Evolutionary conservation across 1,284 basidiomycete genomes (phyloP).

Genomic region (Pulveroboletus sp.): DNA sequence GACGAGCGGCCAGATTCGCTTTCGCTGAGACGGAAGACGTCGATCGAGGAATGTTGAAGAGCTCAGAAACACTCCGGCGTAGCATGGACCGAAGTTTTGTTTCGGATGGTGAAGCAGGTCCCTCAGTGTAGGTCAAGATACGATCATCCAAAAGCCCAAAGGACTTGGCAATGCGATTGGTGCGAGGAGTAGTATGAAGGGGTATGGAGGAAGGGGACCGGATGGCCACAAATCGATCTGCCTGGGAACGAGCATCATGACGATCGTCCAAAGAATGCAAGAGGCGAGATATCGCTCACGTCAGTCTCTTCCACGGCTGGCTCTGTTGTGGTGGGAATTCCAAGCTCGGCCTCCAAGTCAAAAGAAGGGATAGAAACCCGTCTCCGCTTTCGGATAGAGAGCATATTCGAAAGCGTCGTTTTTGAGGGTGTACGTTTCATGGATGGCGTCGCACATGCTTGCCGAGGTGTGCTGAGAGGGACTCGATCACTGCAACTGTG

Average conservation of each 20-base stretch:
- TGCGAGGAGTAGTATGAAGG: constrained; percentile 48
- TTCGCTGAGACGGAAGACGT: constrained; percentile 43
- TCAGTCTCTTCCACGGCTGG: constrained; percentile 33
- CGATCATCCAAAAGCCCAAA: constrained; percentile 50
- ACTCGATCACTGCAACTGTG: constrained; percentile 26
- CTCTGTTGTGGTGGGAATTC: constrained; percentile 12
- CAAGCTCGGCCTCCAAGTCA: constrained; percentile 33
- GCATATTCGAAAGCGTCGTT: constrained; percentile 31
- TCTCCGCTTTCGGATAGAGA: constrained; percentile 35
- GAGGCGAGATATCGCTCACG: constrained; percentile 24
- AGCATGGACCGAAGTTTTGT: constrained; percentile 37
- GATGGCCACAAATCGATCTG: constrained; percentile 49
- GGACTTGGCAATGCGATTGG: constrained; percentile 48
- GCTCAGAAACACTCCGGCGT: constrained; percentile 43
- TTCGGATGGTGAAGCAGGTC: constrained; percentile 29
- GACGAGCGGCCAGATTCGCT: constrained; percentile 44
- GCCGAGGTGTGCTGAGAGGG: constrained; percentile 32
- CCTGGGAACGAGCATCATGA: constrained; percentile 32
- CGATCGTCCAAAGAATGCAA: constrained; percentile 1
- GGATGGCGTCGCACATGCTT: constrained; percentile 31
- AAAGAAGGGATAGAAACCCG: constrained; percentile 36
- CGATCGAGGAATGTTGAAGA: constrained; percentile 38
- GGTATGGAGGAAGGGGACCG: constrained; percentile 42
- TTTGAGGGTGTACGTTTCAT: constrained; percentile 37
- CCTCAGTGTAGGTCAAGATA: constrained; percentile 43